phyloP scores from a whole-genome alignment of 2,329 filamentous ascomycete species.

The Penicillium crustosum region DNA sequence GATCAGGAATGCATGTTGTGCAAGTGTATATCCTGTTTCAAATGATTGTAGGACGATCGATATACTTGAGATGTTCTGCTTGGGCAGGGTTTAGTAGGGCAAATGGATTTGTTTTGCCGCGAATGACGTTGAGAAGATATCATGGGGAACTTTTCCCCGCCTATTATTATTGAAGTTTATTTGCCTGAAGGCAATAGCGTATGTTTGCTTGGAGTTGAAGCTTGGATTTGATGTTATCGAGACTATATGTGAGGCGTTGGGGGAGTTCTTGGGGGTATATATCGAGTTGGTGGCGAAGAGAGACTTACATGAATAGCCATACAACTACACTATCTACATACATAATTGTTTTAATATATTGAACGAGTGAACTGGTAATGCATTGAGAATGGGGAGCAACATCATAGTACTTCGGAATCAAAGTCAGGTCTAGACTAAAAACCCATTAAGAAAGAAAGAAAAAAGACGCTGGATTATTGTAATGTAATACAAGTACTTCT shows the following conservation, averaged over 20 bases:
- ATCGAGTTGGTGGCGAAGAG: background rate
- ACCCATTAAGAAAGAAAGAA: constrained; percentile 13
- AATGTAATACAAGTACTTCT: constrained; percentile 30
- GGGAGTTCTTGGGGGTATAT: background rate
- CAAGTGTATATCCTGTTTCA: background rate
- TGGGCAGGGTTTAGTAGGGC: background rate
- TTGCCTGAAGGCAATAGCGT: background rate
- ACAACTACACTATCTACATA: background rate
- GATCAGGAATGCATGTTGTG: constrained; percentile 5
- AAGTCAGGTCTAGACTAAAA: constrained; percentile 14
- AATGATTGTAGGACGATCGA: background rate
- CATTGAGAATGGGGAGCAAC: constrained; percentile 18
- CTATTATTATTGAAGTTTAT: background rate
- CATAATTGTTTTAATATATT: background rate
- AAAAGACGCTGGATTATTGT: constrained; percentile 32
- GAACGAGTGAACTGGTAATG: background rate
- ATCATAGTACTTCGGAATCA: constrained; percentile 19
- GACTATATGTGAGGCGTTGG: background rate
- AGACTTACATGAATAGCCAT: too few species aligned
- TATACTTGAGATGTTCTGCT: background rate
- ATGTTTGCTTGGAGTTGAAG: background rate
- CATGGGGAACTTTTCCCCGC: constrained; percentile 24
- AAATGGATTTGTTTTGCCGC: constrained; percentile 8
- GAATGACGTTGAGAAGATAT: constrained; percentile 23
- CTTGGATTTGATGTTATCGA: background rate